Base-by-base conservation (phyloP, 2,329 filamentous ascomycete genomes). In the Colletotrichum tropicale region DNA sequence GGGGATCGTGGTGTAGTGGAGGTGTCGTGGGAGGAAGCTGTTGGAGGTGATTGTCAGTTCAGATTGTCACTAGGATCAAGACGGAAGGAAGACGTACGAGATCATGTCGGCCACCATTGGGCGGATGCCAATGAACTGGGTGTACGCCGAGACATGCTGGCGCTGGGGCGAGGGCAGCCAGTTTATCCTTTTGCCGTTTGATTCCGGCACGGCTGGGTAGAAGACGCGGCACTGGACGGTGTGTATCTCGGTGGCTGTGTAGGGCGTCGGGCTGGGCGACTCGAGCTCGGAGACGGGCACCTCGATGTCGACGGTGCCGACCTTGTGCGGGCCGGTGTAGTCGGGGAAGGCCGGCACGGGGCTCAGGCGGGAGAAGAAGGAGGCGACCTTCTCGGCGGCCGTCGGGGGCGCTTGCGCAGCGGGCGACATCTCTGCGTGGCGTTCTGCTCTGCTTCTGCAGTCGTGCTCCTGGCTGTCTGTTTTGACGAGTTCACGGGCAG, bases 161-260 rank as follows among this genome's bases (percentile, higher is more conserved):
- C 93, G 87, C 83, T 98, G 95, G 0, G 95, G 95, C 10, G 90
- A 88, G 1, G 95, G 95, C 68, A 98, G 89, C 95, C 95, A 98
- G 79, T 89, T 91, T 71, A 95, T 93, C 12, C 88, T 88, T 79
- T 91, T 91, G 80, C 91, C 88, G 67, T 84, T 84, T 5, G 89
- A 87, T 21, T 87, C 86, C 6, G 87, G 82, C 2, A 87, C 85
- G 26, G 93, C 93, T 1, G 95, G 95, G 82, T 98, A 98, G 85
- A 95, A 98, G 74, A 98, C 88, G 77, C 95, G 91, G 83, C 95
- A 97, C 72, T 94, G 93, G 30, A 98, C 88, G 1, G 95, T 98
- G 24, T 92, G 87, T 61, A 96, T 92, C 60, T 88, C 87, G 71
- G 85, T 84, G 7, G 91, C 89, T 66, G 89, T 88, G 9, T 88